Conservation (phyloP, 2,329 filamentous ascomycete genomes). For the Colletotrichum sp. region DNA sequence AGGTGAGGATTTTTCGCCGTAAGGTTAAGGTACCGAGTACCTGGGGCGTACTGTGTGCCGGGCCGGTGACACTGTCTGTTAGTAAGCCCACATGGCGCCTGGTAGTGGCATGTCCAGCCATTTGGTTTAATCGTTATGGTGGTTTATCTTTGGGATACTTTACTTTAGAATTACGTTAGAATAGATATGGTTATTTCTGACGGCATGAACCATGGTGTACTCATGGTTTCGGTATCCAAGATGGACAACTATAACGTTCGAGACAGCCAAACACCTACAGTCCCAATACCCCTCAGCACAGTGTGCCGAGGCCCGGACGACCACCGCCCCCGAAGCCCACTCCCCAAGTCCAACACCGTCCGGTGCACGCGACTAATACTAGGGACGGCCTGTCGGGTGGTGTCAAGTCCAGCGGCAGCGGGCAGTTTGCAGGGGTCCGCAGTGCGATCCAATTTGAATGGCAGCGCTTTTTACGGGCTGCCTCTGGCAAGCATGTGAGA, state of each 20-base stretch:
- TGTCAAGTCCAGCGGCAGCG: background rate
- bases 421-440: constrained; percentile 1
- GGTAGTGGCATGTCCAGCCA: background rate
- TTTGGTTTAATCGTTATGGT: background rate
- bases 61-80: background rate
- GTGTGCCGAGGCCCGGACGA: constrained; percentile 9
- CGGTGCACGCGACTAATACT: constrained; percentile 13
- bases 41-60: background rate
- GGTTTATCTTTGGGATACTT: background rate
- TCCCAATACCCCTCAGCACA: background rate
- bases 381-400: constrained; percentile 8
- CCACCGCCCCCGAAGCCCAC: background rate
- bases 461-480: background rate
- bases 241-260: background rate
- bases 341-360: background rate
- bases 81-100: background rate
- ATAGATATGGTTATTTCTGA: background rate
- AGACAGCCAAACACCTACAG: background rate
- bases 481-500: constrained; percentile 18
- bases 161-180: background rate
- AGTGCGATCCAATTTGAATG: background rate
- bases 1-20: constrained; percentile 17
- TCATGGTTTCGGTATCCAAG: background rate
- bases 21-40: constrained; percentile 12
- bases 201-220: background rate